Conservation (phyloP, 805 yeast species). For the Komagataella mondaviorum region DNA sequence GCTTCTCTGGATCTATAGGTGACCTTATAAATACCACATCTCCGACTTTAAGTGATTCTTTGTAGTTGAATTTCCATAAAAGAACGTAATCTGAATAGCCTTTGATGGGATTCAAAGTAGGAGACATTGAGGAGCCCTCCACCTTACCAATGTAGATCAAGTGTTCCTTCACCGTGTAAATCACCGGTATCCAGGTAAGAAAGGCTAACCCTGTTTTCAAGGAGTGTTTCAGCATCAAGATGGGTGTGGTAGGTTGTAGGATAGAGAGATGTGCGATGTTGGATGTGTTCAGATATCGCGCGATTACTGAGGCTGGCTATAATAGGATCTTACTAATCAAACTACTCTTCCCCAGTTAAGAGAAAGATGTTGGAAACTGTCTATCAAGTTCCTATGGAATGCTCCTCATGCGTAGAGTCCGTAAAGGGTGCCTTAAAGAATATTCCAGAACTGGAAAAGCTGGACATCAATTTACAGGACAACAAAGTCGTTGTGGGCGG, state of each 20-base stretch:
- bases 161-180: conserved; percentile 53
- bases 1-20: conserved; percentile 64
- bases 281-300: background rate
- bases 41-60: conserved; percentile 33
- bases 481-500: conserved; percentile 63
- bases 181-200: conserved; percentile 71
- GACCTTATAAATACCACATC: conserved; percentile 72
- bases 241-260: background rate
- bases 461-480: conserved; percentile 41
- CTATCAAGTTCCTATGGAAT: conserved; percentile 78
- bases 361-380: conserved; percentile 31
- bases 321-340: background rate
- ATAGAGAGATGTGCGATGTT: background rate
- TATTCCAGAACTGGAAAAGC: conserved; percentile 34
- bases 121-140: conserved; percentile 79
- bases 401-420: conserved; percentile 55
- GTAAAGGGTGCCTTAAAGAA: conserved; percentile 39
- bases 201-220: conserved; percentile 20
- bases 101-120: conserved; percentile 66
- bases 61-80: conserved; percentile 50
- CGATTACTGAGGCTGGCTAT: background rate
- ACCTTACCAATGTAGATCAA: conserved; percentile 62
- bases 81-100: conserved; percentile 46
- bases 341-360: background rate
- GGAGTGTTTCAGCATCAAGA: conserved; percentile 12